Evolutionary conservation across 192 early-diverging fungal species (phyloP).

Genomic region (Glomus cerebriforme): DNA sequence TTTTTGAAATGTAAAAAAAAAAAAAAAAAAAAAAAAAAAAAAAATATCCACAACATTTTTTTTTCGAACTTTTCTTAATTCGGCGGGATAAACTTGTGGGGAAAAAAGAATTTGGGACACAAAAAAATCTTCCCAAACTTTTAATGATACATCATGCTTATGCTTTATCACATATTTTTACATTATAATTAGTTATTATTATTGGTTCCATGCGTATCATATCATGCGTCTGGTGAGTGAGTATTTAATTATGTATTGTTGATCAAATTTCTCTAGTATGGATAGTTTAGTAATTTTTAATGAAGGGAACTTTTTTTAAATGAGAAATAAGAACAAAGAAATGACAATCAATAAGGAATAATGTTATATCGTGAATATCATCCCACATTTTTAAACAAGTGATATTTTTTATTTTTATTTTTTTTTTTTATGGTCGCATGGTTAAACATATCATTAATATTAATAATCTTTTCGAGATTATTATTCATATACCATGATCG

Average conservation of each 20-base stretch:
- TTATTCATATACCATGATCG: too few relatives aligned
- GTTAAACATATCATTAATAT: too few relatives aligned
- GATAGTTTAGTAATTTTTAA: neutral
- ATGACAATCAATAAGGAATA: neutral
- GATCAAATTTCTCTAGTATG: neutral
- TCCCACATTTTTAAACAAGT: neutral
- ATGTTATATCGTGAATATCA: neutral
- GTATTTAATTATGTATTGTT: neutral
- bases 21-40: too few relatives aligned
- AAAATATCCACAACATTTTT: too few relatives aligned
- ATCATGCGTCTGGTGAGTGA: neutral
- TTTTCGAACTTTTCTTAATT: neutral
- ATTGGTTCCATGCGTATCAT: neutral
- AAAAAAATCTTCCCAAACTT: neutral
- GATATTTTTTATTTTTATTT: too few relatives aligned
- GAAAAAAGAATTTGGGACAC: neutral
- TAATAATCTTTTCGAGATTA: too few relatives aligned
- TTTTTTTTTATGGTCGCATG: too few relatives aligned
- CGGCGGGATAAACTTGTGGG: neutral
- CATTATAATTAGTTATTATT: too few relatives aligned
- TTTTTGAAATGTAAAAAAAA: too few relatives aligned
- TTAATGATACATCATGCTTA: neutral
- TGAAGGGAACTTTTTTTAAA: neutral
- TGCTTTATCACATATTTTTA: neutral
- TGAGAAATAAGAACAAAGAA: too few relatives aligned